These are phyloP conservation scores for Chenopodium formosanum DNA, from an alignment of 148 eudicot species.

Conservation along the genomic window DNA sequence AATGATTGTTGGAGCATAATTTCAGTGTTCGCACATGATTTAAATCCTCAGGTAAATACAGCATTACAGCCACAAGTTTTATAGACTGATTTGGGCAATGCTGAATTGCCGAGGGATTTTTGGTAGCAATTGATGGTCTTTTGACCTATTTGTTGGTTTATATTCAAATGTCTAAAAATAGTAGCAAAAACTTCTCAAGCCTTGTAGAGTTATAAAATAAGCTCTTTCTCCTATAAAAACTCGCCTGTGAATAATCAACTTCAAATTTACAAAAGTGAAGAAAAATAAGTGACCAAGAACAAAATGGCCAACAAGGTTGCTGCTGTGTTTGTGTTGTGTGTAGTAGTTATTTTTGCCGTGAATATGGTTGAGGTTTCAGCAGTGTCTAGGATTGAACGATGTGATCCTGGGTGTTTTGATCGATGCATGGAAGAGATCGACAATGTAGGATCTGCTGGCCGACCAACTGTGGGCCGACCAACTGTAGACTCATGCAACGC, in stretches of 20 bases:
- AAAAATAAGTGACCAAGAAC: not conserved
- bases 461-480: slow-evolving; percentile 2
- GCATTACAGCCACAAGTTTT: not conserved
- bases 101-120: not conserved
- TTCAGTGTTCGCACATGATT: not conserved
- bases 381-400: not conserved
- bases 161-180: not conserved
- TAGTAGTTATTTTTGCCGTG: not conserved
- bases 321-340: slow-evolving; percentile 17
- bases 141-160: not conserved
- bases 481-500: slow-evolving; percentile 8
- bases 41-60: not conserved
- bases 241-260: not conserved
- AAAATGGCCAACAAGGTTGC: slow-evolving; percentile 31
- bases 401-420: slow-evolving; percentile 10
- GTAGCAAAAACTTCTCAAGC: not conserved
- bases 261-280: not conserved
- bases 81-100: not conserved
- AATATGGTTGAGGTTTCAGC: slow-evolving; percentile 2
- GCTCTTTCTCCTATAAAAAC: not conserved
- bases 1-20: no score
- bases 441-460: not conserved
- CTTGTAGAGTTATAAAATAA: not conserved
- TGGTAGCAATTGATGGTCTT: not conserved
- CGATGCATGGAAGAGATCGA: slow-evolving; percentile 3